Conservation (phyloP, 495 filamentous ascomycete species). For the Penicillium pulvis region DNA sequence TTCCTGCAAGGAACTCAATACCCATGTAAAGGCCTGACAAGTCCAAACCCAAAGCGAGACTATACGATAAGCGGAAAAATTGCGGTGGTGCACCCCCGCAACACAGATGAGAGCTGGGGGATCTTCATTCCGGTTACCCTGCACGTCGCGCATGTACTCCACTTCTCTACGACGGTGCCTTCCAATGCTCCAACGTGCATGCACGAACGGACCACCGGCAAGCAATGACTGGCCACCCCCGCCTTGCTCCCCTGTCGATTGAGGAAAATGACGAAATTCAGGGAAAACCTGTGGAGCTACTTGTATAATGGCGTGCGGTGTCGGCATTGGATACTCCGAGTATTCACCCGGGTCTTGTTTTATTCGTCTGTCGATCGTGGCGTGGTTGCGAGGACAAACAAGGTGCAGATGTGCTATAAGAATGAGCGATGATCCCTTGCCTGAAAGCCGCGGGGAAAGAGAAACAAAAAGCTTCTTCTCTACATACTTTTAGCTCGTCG, state of each 20-base stretch:
- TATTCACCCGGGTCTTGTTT: neutral
- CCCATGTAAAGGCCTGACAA: neutral
- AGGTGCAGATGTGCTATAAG: conserved; percentile 14
- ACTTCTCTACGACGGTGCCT: conserved; percentile 14
- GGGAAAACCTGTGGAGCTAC: neutral
- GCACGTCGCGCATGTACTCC: conserved; percentile 4
- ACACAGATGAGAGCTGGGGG: conserved; percentile 10
- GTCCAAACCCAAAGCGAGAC: conserved; percentile 2
- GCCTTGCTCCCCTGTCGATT: conserved; percentile 18
- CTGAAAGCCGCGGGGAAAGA: neutral
- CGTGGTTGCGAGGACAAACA: neutral
- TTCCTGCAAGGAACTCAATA: conserved; percentile 7
- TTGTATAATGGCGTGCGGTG: neutral
- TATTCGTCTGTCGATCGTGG: conserved; percentile 15
- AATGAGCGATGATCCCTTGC: conserved; percentile 23
- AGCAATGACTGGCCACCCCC: conserved; percentile 10
- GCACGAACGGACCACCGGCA: conserved; percentile 15
- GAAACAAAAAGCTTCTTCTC: neutral
- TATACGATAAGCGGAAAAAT: conserved; percentile 36
- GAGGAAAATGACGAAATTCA: conserved; percentile 13
- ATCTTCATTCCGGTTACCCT: conserved; percentile 24
- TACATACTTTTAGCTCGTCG: neutral
- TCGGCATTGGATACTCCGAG: conserved; percentile 9
- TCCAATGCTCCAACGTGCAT: conserved; percentile 12
- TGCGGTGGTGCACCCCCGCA: conserved; percentile 24